A percentile compares a stretch with the other conserved stretches of the same genome.
These are phyloP conservation scores for Sclerotinia sclerotiorum DNA, from an alignment of 2,329 filamentous ascomycete species.

Conservation along the genomic window DNA sequence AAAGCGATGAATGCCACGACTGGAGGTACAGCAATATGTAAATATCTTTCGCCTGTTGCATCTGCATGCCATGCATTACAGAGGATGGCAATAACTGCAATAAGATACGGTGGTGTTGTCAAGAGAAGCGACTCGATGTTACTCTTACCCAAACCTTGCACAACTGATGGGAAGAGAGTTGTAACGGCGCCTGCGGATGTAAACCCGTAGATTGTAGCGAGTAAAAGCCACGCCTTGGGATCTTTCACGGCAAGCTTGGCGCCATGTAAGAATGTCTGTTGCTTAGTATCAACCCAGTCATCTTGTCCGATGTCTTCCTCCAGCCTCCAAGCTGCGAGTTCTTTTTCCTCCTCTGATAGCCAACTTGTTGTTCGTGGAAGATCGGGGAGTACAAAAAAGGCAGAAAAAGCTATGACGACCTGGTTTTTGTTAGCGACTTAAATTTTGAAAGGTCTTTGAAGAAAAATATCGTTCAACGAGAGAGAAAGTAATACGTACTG, in stretches of 20 bases:
- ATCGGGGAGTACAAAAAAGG: conserved; percentile 48
- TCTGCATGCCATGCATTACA: conserved; percentile 25
- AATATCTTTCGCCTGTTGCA: conserved; percentile 25
- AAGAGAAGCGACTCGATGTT: conserved; percentile 14
- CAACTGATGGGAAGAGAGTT: conserved; percentile 38
- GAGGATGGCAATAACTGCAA: conserved; percentile 29
- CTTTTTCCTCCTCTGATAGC: conserved; percentile 49
- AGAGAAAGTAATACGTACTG: conserved; percentile 29
- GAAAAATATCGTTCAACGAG: no score
- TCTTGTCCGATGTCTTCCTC: conserved; percentile 23
- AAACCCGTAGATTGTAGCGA: conserved; percentile 18
- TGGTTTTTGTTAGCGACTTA: neutral
- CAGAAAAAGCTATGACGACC: conserved; percentile 11
- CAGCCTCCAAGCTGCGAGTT: conserved; percentile 41
- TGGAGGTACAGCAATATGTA: conserved; percentile 29
- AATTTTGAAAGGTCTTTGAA: neutral
- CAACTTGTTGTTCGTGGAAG: conserved; percentile 55
- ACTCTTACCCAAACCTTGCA: conserved; percentile 4
- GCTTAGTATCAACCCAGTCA: conserved; percentile 22
- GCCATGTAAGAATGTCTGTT: conserved; percentile 20
- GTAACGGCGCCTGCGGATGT: conserved; percentile 29
- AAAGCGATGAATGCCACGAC: conserved; percentile 29
- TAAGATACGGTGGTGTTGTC: conserved; percentile 31
- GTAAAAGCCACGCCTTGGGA: conserved; percentile 22
- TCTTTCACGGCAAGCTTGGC: conserved; percentile 17